Evolutionary conservation across 768 basidiomycete genomes (phyloP).

Genomic region (Mycena haematopus): DNA sequence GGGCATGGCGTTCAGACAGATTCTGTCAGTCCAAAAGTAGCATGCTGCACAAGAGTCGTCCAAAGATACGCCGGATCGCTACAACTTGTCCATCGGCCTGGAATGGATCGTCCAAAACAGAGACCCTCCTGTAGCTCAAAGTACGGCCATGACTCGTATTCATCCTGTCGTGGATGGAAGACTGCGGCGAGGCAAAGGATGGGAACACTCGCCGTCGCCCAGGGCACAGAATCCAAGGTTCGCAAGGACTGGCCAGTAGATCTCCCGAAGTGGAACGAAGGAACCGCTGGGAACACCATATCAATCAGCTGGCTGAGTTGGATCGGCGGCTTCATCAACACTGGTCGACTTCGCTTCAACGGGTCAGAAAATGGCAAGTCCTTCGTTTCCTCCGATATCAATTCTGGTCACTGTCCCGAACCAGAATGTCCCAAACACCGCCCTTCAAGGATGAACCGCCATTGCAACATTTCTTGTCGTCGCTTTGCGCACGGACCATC

Average conservation of each 20-base stretch:
- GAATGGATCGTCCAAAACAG: neutral
- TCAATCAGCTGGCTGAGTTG: too few species aligned
- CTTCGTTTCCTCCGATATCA: neutral
- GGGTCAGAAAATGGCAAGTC: too few species aligned
- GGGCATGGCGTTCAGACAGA: neutral
- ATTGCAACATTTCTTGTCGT: neutral
- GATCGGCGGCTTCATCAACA: too few species aligned
- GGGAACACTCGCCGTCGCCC: neutral
- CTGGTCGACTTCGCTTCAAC: too few species aligned
- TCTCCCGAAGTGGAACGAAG: too few species aligned
- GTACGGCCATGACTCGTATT: neutral
- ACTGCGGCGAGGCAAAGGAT: neutral
- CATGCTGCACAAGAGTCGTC: neutral
- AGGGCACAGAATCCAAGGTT: neutral
- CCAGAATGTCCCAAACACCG: neutral
- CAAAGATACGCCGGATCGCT: neutral
- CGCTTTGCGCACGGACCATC: constrained; percentile 2
- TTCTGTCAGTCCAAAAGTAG: constrained; percentile 4
- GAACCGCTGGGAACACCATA: too few species aligned
- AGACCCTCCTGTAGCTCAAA: neutral
- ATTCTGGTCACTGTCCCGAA: neutral
- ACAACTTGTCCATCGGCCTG: neutral
- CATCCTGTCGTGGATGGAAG: neutral
- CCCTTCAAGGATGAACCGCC: too few species aligned
- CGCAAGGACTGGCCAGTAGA: neutral